Evolutionary conservation across 2,329 filamentous ascomycete genomes (phyloP), one percentile per base, ranked within the genome.

Genomic region (Penicillium oxalicum): DNA sequence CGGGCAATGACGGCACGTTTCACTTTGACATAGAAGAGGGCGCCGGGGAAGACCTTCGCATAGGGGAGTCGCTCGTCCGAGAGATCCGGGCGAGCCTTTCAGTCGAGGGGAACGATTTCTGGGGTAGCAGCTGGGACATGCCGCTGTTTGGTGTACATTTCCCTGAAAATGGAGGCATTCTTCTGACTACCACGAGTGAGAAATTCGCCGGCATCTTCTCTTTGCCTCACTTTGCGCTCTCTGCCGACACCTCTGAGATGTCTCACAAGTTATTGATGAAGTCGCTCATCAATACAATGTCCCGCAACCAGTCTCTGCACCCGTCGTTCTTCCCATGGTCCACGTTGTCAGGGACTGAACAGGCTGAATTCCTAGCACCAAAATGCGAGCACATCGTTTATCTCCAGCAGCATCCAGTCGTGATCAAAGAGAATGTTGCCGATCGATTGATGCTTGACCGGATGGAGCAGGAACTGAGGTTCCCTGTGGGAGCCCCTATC

Each of bases 171-270:
- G 93, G 93, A 1, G 80, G 83, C 11, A 81, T 93, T 43, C 73
- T 97, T 33, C 73, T 97, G 64, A 88, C 86, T 1, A 96, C 91
- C 0, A 91, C 90, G 41, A 96, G 90, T 67, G 87, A 95, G 63
- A 96, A 95, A 73, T 93, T 93, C 62, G 82, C 86, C n/a, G 91
- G 93, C 38, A 84, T 97, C 48, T 95, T 95, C 66, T 87, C 84
- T 2, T 73, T 97, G 40, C 91, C 93, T 26, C 90, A 97, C 67
- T 78, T 98, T 44, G 77, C 87, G 0, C 78, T 88, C 12, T 79
- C 77, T 5, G 62, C 72, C 24, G 70, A 74, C 48, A 71, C 74
- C 2, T 84, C 80, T 58, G 67, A 61, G 76, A 79, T 52, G 76
- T 82, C 71, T 67, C 84, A 72, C 61, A 73, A 74, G 44, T 72